Evolutionary conservation across 163 green algal genomes (phyloP).

Genomic region (Trebouxia gelatinosa): DNA sequence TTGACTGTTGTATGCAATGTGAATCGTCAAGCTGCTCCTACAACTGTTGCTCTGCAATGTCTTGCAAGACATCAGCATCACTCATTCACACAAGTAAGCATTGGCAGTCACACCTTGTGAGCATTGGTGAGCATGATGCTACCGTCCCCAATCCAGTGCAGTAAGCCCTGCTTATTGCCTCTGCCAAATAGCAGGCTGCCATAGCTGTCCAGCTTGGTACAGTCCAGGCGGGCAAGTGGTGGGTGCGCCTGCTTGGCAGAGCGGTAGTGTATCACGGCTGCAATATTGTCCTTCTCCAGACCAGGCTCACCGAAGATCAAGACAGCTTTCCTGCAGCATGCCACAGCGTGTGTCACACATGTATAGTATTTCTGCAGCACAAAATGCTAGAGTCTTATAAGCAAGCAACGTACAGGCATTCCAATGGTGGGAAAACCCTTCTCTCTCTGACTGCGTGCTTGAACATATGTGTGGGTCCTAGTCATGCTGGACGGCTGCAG

Average conservation of each 20-base stretch:
- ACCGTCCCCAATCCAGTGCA: conserved; percentile 51
- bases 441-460: no score
- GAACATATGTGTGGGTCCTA: neutral
- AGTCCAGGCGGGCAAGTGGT: conserved; percentile 52
- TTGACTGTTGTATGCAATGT: no score
- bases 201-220: conserved; percentile 31
- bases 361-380: neutral
- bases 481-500: no score
- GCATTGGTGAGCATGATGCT: conserved; percentile 69
- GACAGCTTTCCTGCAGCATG: conserved; percentile 47
- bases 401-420: neutral
- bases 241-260: conserved; percentile 31
- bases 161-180: conserved; percentile 57
- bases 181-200: conserved; percentile 62
- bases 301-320: conserved; percentile 76
- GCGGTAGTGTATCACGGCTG: conserved; percentile 73
- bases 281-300: conserved; percentile 71
- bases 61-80: no score
- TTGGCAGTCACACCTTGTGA: conserved; percentile 51
- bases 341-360: neutral
- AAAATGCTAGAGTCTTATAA: neutral
- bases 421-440: no score
- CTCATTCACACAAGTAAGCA: no score
- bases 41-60: no score
- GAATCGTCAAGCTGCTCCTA: no score